phyloP scores from a whole-genome alignment of 371 early-diverging fungal genomes.

The Saksenaea vasiformis region DNA sequence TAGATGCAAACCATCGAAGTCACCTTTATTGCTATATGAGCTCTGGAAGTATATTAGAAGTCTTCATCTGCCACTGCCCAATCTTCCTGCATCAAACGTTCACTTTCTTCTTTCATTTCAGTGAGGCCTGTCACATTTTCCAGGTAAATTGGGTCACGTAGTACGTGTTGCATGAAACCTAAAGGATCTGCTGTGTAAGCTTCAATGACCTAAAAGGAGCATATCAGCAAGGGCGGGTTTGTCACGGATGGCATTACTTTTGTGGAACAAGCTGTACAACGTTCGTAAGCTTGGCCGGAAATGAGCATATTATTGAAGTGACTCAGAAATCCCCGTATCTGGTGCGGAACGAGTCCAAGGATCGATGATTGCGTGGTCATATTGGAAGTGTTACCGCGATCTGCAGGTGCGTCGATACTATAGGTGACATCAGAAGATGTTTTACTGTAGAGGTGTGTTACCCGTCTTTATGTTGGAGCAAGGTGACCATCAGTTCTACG shows the following conservation, averaged over 20 bases:
- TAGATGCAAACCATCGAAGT: too few relatives aligned
- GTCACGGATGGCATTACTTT: slow-evolving; percentile 32
- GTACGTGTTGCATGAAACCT: slow-evolving; percentile 73
- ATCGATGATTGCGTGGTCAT: slow-evolving; percentile 23
- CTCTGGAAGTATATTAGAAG: slow-evolving; percentile 26
- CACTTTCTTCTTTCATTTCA: slow-evolving; percentile 74
- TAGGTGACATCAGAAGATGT: slow-evolving; percentile 8
- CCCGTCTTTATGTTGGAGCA: slow-evolving; percentile 85
- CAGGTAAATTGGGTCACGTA: slow-evolving; percentile 73
- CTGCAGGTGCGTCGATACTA: slow-evolving; percentile 43
- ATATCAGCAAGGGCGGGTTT: background rate
- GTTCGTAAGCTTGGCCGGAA: slow-evolving; percentile 84
- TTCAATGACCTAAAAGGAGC: slow-evolving; percentile 43
- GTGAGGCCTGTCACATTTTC: slow-evolving; percentile 85
- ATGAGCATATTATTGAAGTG: slow-evolving; percentile 83
- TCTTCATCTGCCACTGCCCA: slow-evolving; percentile 64
- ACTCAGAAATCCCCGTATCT: slow-evolving; percentile 89
- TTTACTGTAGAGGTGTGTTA: slow-evolving; percentile 22
- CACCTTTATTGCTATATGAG: too few relatives aligned
- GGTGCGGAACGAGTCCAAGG: slow-evolving; percentile 86
- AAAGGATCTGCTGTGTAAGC: slow-evolving; percentile 67
- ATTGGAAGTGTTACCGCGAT: slow-evolving; percentile 14
- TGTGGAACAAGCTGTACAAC: slow-evolving; percentile 91
- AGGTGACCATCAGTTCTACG: slow-evolving; percentile 88
- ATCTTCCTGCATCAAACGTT: slow-evolving; percentile 52